Conservation (phyloP, 257 asterid genomes). For the Lycium barbarum region DNA sequence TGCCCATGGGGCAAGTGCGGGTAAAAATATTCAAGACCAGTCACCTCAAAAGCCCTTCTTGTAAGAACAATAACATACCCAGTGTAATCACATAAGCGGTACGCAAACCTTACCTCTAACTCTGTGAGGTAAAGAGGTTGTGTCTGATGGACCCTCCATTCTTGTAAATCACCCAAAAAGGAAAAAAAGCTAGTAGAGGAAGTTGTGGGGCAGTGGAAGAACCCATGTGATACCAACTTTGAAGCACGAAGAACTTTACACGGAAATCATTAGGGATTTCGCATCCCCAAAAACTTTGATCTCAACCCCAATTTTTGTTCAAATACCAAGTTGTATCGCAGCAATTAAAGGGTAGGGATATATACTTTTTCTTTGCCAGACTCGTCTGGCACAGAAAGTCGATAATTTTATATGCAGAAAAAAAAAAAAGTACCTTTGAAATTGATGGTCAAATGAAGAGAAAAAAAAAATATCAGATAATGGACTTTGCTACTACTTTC, state of each 20-base stretch:
- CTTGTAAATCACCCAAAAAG: no score
- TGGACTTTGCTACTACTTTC: background rate
- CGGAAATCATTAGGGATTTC: conserved; percentile 51
- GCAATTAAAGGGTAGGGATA: conserved; percentile 10
- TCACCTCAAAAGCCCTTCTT: background rate
- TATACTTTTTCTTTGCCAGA: conserved; percentile 31
- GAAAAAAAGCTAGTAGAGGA: no score
- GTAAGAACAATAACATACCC: background rate
- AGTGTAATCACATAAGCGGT: no score
- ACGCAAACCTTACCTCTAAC: no score
- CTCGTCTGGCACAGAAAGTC: conserved; percentile 39
- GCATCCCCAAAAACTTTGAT: conserved; percentile 40
- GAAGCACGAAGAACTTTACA: conserved; percentile 30
- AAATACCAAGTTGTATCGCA: conserved; percentile 43
- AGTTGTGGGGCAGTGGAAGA: no score
- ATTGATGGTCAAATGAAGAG: conserved; percentile 1
- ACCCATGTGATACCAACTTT: conserved; percentile 65
- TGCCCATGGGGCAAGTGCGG: background rate
- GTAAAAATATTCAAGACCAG: background rate
- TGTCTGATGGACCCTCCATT: no score
- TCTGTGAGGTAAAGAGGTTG: no score
- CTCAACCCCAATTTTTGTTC: conserved; percentile 31
- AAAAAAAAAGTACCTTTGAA: conserved; percentile 39
- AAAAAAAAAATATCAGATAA: background rate
- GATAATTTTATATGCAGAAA: conserved; percentile 27